Base-by-base conservation (phyloP, 116 monocot genomes). In the Cymodocea nodosa region DNA sequence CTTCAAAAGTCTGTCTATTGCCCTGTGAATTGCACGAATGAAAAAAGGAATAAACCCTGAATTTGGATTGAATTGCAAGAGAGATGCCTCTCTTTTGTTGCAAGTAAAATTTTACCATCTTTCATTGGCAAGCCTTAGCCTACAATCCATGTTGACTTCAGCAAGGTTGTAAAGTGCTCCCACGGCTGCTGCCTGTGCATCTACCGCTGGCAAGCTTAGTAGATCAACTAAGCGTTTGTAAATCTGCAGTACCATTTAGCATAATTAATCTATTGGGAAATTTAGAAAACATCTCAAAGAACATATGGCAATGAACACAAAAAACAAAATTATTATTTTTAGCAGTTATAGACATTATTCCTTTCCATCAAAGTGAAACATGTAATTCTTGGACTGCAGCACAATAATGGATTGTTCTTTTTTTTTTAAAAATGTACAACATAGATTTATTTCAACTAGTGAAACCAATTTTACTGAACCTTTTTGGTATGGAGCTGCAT, bases 141-240 rank as follows among this genome's bases (percentile, higher is more conserved):
- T 71, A 73, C 85, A 88, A 62, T 97, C 91, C 74, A 91, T 76
- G 72, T 97, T 91, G 19, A 91, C 88, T 82, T 91, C 89, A 8
- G 89, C 76, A 25, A 92, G 84, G 63, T 98, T 91, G 73, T 98
- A 98, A 30, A 92, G 91, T 51, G 98, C 88, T 0, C 92, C 89
- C 11, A 98, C 86, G 18, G 92, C 92, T 35, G 92, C 92, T 23
- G 89, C 87, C 52, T 98, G 98, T 49, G 85, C 82, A 71, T 92
- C 92, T 14, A 79, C 66, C 23, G 89, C 86, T 77, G 69, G 89
- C 3, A 81, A 54, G 58, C 89, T 83, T 23, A 98, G 71, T 59
- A 98, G 91, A 76, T 97, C 97, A 61, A 97, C 91, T 63, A 97
- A 61, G 2, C 91, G 70, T 70, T 85, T 97, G 73, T 85, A 85